These are phyloP conservation scores for Fusarium aywerte DNA, from an alignment of 2,329 filamentous ascomycete genomes.

Conservation along the genomic window DNA sequence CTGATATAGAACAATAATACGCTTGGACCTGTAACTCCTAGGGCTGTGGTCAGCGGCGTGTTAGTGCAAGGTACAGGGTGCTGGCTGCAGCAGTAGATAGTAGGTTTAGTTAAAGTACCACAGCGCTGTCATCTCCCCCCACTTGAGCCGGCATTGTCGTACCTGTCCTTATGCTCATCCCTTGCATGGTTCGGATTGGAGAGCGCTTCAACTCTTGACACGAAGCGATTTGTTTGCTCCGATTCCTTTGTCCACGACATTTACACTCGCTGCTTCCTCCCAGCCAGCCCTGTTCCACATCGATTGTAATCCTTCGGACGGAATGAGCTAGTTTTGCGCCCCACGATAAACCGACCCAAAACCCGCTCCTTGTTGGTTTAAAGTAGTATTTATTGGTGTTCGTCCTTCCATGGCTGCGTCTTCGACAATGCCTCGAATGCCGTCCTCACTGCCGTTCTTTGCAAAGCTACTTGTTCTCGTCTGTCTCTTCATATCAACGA, in stretches of 20 bases:
- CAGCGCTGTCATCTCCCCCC: conserved; percentile 20
- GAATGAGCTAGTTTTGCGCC: conserved; percentile 40
- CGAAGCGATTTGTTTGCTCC: conserved; percentile 24
- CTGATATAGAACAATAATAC: background rate
- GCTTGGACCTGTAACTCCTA: background rate
- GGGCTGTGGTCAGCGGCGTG: background rate
- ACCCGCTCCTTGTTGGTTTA: conserved; percentile 34
- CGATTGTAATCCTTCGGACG: conserved; percentile 25
- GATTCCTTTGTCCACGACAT: conserved; percentile 18
- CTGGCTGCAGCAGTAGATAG: background rate
- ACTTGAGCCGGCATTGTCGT: conserved; percentile 14
- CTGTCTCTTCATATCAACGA: conserved; percentile 40
- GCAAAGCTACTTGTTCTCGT: conserved; percentile 35
- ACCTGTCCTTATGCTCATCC: conserved; percentile 29
- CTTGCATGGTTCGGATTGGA: conserved; percentile 30
- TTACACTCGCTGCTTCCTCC: conserved; percentile 2
- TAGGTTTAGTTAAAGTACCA: conserved; percentile 5
- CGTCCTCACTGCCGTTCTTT: conserved; percentile 28
- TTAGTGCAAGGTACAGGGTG: conserved; percentile 4
- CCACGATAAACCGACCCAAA: conserved; percentile 36
- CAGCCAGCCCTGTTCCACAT: background rate
- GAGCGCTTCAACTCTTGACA: conserved; percentile 35
- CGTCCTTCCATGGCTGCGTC: conserved; percentile 30
- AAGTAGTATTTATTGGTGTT: conserved; percentile 34
- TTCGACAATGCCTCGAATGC: conserved; percentile 34